phyloP scores from a whole-genome alignment of 2,329 filamentous ascomycete genomes.

The Calonectria pseudoturangicola region DNA sequence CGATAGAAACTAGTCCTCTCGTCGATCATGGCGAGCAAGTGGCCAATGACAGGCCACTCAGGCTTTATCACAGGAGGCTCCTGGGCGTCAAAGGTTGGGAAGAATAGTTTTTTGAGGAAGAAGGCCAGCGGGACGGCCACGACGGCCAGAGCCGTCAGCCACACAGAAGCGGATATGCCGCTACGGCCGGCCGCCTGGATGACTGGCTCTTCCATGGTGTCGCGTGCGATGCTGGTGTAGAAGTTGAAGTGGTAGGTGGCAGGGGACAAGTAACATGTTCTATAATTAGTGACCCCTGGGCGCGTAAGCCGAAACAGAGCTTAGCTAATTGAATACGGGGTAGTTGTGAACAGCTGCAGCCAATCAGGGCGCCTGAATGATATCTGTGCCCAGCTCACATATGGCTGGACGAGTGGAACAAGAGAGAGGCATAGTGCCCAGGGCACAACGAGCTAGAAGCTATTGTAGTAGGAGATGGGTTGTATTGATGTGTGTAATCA shows the following conservation, averaged over 20 bases:
- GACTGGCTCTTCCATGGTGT: background rate
- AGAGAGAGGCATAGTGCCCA: too few species aligned
- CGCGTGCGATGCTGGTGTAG: background rate
- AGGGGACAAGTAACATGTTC: constrained; percentile 25
- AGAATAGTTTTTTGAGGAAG: constrained; percentile 12
- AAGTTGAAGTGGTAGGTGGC: background rate
- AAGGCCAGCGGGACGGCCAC: background rate
- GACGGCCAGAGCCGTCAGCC: constrained; percentile 3
- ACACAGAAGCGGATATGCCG: background rate
- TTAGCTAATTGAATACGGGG: constrained; percentile 15
- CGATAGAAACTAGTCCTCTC: constrained; percentile 43
- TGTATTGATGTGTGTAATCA: too few species aligned
- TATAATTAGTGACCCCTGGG: constrained; percentile 17
- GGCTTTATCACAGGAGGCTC: constrained; percentile 46
- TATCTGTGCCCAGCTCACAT: background rate
- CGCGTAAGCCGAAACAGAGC: constrained; percentile 2
- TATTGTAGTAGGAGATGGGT: too few species aligned
- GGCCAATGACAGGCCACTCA: constrained; percentile 42
- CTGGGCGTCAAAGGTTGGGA: constrained; percentile 31
- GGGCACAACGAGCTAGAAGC: too few species aligned
- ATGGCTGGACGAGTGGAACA: background rate
- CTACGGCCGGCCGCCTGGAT: background rate
- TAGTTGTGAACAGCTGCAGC: background rate
- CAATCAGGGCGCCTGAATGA: background rate
- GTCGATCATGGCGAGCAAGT: constrained; percentile 43